Percentiles rank a stretch among this genome's conserved stretches.
Evolutionary conservation across 2,329 filamentous ascomycete genomes (phyloP).

Genomic region (Colletotrichum neosansevieriae): DNA sequence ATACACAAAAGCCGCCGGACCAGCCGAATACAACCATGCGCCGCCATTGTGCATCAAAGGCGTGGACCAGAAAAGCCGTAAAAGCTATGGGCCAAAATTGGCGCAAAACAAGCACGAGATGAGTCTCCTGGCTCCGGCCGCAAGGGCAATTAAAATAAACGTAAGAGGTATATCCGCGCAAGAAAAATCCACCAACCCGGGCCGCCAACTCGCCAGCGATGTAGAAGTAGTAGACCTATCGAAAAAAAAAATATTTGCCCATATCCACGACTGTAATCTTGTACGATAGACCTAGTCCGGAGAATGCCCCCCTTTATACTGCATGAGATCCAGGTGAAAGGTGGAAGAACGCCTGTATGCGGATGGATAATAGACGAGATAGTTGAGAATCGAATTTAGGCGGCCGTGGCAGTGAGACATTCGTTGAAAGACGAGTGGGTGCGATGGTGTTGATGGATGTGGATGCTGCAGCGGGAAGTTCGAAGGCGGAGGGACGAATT

Average conservation of each 20-base stretch:
- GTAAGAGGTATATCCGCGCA: conserved; percentile 37
- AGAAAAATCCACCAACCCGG: conserved; percentile 24
- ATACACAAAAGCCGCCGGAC: conserved; percentile 43
- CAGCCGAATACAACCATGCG: conserved; percentile 42
- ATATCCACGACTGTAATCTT: conserved; percentile 36
- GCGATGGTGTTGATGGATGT: conserved; percentile 7
- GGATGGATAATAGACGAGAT: conserved; percentile 30
- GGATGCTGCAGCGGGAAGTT: conserved; percentile 30
- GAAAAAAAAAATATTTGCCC: conserved; percentile 23
- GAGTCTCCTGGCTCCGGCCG: conserved; percentile 24
- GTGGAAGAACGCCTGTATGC: conserved; percentile 28
- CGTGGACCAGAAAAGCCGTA: conserved; percentile 17
- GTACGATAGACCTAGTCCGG: conserved; percentile 23
- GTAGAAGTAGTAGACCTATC: conserved; percentile 8
- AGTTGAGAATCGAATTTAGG: conserved; percentile 36
- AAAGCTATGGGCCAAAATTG: background rate
- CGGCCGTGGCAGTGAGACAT: conserved; percentile 27
- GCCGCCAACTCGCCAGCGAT: conserved; percentile 14
- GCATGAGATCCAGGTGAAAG: conserved; percentile 11
- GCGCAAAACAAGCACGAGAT: background rate
- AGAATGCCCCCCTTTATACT: conserved; percentile 26
- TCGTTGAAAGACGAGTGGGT: conserved; percentile 7
- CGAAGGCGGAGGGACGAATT: conserved; percentile 24
- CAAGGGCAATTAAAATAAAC: conserved; percentile 30
- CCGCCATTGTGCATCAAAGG: conserved; percentile 31